Evolutionary conservation across 306 rosid genomes (phyloP), one percentile per base, ranked within the genome.

Genomic region (Vachellia pachyceras): DNA sequence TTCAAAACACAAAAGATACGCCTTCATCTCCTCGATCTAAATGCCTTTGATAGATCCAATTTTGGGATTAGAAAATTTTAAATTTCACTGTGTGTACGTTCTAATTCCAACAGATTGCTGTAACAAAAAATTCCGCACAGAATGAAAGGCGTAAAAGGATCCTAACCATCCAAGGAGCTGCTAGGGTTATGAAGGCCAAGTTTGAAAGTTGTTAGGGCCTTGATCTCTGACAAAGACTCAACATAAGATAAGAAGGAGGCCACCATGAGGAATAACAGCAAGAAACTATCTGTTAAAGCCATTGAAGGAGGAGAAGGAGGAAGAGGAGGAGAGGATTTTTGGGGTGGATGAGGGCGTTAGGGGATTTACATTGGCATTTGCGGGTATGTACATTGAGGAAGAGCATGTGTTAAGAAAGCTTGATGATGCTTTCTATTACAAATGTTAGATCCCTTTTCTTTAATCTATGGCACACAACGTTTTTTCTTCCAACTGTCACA

Each of bases 91-190:
- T n/a, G n/a, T n/a, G n/a, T n/a, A n/a, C n/a, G n/a, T n/a, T n/a
- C n/a, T n/a, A n/a, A n/a, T n/a, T n/a, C n/a, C n/a, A n/a, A n/a
- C n/a, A 83, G 87, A 84, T 75, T 79, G 37, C 84, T 65, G 78
- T 3, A 80, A 72, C 98, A 93, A 13, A 81, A 45, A 46, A 90
- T 83, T 79, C 98, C 98, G 63, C 94, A 90, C n/a, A 93, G 98
- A 11, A 97, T 92, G 3, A 86, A 79, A 0, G 92, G 86, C 6
- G 92, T 82, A 75, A 93, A 72, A 0, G 94, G 52, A 68, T 86
- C 90, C 98, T 93, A 94, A 3, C 85, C 79, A 65, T 86, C 88
- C 13, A 94, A 60, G 22, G 87, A 82, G 41, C 92, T 92, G 0
- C 89, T 86, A 0, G 97, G 98, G 77, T 94, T 94, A 15, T 79